Percentiles rank a stretch among this genome's conserved stretches.
These are phyloP conservation scores for Coemansia sp. DNA, from an alignment of 192 early-diverging fungal genomes.

Conservation along the genomic window DNA sequence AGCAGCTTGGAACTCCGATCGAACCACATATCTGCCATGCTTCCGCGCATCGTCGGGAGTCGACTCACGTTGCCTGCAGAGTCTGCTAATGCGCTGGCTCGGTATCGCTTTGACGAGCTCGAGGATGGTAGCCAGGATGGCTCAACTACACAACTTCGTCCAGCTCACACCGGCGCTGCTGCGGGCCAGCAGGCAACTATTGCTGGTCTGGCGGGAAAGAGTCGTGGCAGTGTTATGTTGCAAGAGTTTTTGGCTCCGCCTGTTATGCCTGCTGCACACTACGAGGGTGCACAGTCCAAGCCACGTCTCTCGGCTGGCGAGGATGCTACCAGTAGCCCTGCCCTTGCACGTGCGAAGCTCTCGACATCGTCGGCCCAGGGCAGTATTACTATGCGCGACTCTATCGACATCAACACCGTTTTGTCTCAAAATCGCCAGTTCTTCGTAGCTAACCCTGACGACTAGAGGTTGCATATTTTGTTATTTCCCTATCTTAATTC, in stretches of 20 bases:
- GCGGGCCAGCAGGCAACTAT: slow-evolving; percentile 7
- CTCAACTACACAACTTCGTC: background rate
- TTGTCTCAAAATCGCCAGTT: slow-evolving; percentile 41
- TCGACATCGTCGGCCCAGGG: slow-evolving; percentile 5
- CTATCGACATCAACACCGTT: slow-evolving; percentile 44
- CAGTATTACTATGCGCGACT: slow-evolving; percentile 25
- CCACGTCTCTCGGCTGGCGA: slow-evolving; percentile 13
- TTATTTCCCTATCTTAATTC: background rate
- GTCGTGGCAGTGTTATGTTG: background rate
- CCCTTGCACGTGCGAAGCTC: slow-evolving; percentile 5
- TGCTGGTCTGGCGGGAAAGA: slow-evolving; percentile 7
- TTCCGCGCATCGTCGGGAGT: slow-evolving; percentile 50
- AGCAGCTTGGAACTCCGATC: slow-evolving; percentile 35
- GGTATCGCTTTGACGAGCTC: slow-evolving; percentile 52
- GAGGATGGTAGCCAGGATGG: slow-evolving; percentile 16
- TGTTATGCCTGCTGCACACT: slow-evolving; percentile 27
- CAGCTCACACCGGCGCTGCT: background rate
- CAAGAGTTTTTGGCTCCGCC: slow-evolving; percentile 7
- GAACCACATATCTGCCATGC: slow-evolving; percentile 46
- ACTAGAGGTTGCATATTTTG: slow-evolving; percentile 14
- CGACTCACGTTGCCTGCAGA: slow-evolving; percentile 45
- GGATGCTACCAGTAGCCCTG: background rate
- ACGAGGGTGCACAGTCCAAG: background rate
- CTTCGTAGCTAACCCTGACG: slow-evolving; percentile 46
- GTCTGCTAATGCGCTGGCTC: slow-evolving; percentile 34